Evolutionary conservation across 371 early-diverging fungal species (phyloP), one percentile per base, ranked within the genome.

Genomic region (Chytridium lagenaria): DNA sequence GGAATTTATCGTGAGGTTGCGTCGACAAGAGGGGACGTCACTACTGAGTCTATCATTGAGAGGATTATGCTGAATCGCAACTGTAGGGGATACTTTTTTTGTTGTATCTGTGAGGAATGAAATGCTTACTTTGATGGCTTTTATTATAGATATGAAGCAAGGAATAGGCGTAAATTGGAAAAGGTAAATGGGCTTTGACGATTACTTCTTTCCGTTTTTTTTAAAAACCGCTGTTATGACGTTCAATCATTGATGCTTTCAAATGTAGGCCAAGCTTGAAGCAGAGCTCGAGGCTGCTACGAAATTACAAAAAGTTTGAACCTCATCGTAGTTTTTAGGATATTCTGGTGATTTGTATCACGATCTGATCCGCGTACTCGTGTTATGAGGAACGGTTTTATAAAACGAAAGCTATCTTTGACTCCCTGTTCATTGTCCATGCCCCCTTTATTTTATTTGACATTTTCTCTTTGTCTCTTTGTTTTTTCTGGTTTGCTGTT

Each of bases 21-120:
- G 39, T 90, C 92, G 50, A 90, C 91, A 31, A 83, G 87, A 44
- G 85, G 89, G 57, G 86, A 90, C 63, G 85, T 95, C 64, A 93
- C 95, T 15, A 95, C 96, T 23, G 87, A 91, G 49, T 85, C 88
- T 1, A 94, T 97, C 69, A 92, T 97, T 74, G 84, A 89, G 66
- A 90, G 97, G 69, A 95, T 97, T 78, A 90, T 96, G 70, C 89
- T 88, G 38, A 92, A 94, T 80, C 90, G 59, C 83, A 91, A 70
- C 78, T 90, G 89, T 95, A 89, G 23, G 80, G 63, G 12, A 12
- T 34, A 31, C 36, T 10, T 63, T 34, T 52, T 52, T 7, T 28
- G 50, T 15, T 52, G 10, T n/a, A 16, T 2, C 37, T 16, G 12
- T 23, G n/a, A 19, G 57, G 33, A 7, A 31, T 69, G 57, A 28